phyloP scores from a whole-genome alignment of 495 filamentous ascomycete species.

The Barbatosphaeria neglecta region DNA sequence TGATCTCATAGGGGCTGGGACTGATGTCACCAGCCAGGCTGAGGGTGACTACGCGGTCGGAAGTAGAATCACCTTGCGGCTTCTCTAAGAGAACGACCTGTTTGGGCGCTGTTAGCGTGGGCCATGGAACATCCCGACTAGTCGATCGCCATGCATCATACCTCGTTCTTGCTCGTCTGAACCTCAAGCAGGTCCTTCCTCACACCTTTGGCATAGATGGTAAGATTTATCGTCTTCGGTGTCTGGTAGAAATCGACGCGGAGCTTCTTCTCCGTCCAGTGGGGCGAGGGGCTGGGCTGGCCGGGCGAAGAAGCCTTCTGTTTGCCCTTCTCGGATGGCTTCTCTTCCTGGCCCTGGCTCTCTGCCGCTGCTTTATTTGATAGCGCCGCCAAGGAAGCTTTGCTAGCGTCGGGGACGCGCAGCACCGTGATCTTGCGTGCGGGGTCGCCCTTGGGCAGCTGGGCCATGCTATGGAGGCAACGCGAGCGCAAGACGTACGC shows the following conservation, averaged over 20 bases:
- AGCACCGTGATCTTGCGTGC: conserved; percentile 43
- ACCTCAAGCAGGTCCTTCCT: conserved; percentile 18
- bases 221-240: conserved; percentile 18
- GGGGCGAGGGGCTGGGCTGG: background rate
- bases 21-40: conserved; percentile 59
- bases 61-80: background rate
- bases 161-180: conserved; percentile 15
- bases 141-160: too few species aligned
- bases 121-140: too few species aligned
- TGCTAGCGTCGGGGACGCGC: conserved; percentile 48
- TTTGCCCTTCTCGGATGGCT: conserved; percentile 3
- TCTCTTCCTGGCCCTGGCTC: conserved; percentile 17
- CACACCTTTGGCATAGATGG: conserved; percentile 28
- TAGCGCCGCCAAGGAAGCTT: background rate
- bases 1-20: conserved; percentile 42
- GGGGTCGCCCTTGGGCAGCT: conserved; percentile 50
- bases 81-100: background rate
- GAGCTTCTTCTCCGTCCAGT: conserved; percentile 13
- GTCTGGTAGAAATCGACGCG: conserved; percentile 28
- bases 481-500: conserved; percentile 29
- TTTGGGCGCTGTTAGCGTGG: too few species aligned
- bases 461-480: conserved; percentile 43
- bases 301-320: conserved; percentile 2
- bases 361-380: background rate
- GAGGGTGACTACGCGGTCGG: conserved; percentile 28